Percentiles rank a stretch among this genome's conserved stretches.
Conservation (phyloP, 2,329 filamentous ascomycete species). For the Acephala macrosclerotiorum region DNA sequence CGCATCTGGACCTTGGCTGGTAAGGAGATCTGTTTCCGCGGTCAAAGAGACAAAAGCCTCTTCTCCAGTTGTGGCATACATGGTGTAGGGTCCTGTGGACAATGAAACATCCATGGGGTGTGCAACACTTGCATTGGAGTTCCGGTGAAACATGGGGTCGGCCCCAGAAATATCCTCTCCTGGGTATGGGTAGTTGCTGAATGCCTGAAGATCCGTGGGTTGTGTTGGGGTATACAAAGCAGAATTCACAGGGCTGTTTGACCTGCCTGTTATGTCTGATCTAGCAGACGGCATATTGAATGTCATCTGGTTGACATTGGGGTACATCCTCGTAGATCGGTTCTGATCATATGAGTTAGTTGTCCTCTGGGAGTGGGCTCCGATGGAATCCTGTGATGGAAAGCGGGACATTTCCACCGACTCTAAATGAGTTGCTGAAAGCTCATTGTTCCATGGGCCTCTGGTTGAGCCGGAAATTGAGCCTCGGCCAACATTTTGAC, state of each 20-base stretch:
- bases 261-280: conserved; percentile 43
- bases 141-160: conserved; percentile 36
- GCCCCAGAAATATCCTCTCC: conserved; percentile 38
- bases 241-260: conserved; percentile 40
- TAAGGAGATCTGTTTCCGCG: conserved; percentile 32
- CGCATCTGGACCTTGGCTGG: conserved; percentile 33
- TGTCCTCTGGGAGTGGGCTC: conserved; percentile 39
- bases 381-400: conserved; percentile 41
- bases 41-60: conserved; percentile 34
- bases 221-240: conserved; percentile 40
- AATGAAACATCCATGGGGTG: conserved; percentile 32
- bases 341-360: conserved; percentile 41
- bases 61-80: conserved; percentile 36
- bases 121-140: conserved; percentile 33
- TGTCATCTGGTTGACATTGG: conserved; percentile 39
- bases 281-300: conserved; percentile 43
- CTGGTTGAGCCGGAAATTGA: conserved; percentile 32
- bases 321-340: conserved; percentile 39
- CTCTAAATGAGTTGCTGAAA: conserved; percentile 35
- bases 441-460: conserved; percentile 38
- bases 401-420: conserved; percentile 41
- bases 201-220: conserved; percentile 40
- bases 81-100: conserved; percentile 32
- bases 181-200: conserved; percentile 39
- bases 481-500: conserved; percentile 28